phyloP scores from a whole-genome alignment of 1,284 basidiomycete genomes.

The Schizophyllum commune region DNA sequence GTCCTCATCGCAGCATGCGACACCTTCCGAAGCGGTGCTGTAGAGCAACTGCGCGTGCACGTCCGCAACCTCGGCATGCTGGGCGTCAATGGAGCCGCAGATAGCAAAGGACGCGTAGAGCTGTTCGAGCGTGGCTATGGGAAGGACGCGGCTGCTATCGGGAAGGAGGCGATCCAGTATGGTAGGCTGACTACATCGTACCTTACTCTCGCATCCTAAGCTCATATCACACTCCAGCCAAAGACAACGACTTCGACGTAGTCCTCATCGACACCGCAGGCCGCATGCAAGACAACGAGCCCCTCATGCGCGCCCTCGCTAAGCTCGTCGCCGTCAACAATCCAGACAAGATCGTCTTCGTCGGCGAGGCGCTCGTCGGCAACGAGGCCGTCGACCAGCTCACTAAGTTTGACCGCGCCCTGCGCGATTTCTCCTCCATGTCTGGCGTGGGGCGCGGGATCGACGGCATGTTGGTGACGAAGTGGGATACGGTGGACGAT shows the following conservation, averaged over 20 bases:
- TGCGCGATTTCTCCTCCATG: conserved; percentile 81
- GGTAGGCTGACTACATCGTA: conserved; percentile 41
- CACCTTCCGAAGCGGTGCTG: conserved; percentile 95
- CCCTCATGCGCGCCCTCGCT: conserved; percentile 95
- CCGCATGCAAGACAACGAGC: conserved; percentile 98
- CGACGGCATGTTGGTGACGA: conserved; percentile 94
- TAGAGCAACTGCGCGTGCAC: conserved; percentile 96
- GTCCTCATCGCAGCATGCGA: conserved; percentile 98
- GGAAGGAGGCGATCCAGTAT: conserved; percentile 88
- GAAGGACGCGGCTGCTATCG: conserved; percentile 96
- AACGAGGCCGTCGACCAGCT: conserved; percentile 97
- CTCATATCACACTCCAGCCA: conserved; percentile 39
- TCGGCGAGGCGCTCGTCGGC: conserved; percentile 92
- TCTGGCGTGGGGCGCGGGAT: conserved; percentile 74
- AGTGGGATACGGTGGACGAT: conserved; percentile 96
- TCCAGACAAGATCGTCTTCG: conserved; percentile 94
- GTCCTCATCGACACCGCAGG: conserved; percentile 97
- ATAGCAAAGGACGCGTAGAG: conserved; percentile 77
- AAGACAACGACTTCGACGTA: conserved; percentile 85
- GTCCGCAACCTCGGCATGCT: conserved; percentile 92
- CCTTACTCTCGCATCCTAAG: background rate
- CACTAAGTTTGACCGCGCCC: conserved; percentile 86
- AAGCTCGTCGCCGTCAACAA: conserved; percentile 91
- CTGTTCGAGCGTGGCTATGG: conserved; percentile 96
- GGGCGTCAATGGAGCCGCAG: conserved; percentile 58